Evolutionary conservation across 148 eudicot genomes (phyloP).

Genomic region (Simmondsia chinensis): DNA sequence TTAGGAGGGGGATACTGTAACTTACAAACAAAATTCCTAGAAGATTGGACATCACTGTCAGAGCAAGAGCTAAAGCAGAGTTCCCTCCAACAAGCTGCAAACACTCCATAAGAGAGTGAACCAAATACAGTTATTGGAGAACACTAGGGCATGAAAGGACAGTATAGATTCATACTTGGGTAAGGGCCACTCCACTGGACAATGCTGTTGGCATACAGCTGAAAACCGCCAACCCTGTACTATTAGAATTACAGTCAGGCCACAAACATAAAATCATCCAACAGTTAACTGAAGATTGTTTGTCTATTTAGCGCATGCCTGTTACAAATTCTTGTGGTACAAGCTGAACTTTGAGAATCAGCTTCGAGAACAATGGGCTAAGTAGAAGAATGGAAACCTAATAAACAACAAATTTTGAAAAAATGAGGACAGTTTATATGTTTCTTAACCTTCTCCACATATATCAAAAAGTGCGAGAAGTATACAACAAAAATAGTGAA

Average conservation of each 20-base stretch:
- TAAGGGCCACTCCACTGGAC: conserved; percentile 39
- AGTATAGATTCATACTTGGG: conserved; percentile 22
- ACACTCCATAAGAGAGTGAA: conserved; percentile 4
- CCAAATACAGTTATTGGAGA: background rate
- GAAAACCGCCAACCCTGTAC: conserved; percentile 30
- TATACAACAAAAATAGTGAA: background rate
- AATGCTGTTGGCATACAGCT: conserved; percentile 37
- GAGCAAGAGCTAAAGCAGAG: conserved; percentile 33
- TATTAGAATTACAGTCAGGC: conserved; percentile 6
- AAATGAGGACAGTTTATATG: background rate
- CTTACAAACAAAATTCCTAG: conserved; percentile 30
- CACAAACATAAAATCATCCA: too few species aligned
- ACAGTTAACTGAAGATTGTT: too few species aligned
- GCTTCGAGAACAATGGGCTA: conserved; percentile 26
- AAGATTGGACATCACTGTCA: conserved; percentile 31
- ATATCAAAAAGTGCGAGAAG: background rate
- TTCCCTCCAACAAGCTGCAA: conserved; percentile 39
- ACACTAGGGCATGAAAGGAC: background rate
- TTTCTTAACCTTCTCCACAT: background rate
- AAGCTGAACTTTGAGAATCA: conserved; percentile 29
- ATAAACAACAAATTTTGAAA: background rate
- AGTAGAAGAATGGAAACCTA: conserved; percentile 28
- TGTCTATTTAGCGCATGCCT: too few species aligned
- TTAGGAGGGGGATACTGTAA: background rate
- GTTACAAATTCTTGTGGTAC: conserved; percentile 37